phyloP scores from a whole-genome alignment of 768 basidiomycete genomes.

The Hypholoma fasciculare region DNA sequence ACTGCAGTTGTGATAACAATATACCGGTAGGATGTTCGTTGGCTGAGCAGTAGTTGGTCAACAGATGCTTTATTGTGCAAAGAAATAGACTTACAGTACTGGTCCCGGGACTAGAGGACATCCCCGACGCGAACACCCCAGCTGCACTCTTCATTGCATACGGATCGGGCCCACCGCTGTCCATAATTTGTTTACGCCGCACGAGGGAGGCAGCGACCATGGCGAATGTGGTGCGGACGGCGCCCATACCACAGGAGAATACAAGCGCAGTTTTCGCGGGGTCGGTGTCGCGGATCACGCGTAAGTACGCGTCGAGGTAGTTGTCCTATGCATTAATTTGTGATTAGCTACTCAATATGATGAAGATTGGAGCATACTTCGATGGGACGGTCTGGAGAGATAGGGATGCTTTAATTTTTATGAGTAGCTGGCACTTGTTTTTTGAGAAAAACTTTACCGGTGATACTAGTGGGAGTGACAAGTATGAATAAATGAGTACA shows the following conservation, averaged over 20 bases:
- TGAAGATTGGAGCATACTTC: conserved; percentile 52
- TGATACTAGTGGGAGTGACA: conserved; percentile 54
- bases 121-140: conserved; percentile 13
- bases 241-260: conserved; percentile 97
- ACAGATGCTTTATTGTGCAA: neutral
- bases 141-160: conserved; percentile 48
- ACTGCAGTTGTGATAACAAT: neutral
- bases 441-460: conserved; percentile 45
- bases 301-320: conserved; percentile 92
- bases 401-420: conserved; percentile 70
- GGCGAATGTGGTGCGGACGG: conserved; percentile 93
- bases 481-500: neutral
- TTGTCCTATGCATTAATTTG: conserved; percentile 60
- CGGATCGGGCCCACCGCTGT: conserved; percentile 73
- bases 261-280: conserved; percentile 82
- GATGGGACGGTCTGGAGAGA: conserved; percentile 88
- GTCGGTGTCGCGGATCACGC: conserved; percentile 76
- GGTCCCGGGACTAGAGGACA: conserved; percentile 35
- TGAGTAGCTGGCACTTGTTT: neutral
- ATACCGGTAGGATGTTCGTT: conserved; percentile 9
- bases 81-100: conserved; percentile 42
- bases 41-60: conserved; percentile 6
- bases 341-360: neutral
- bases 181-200: conserved; percentile 72
- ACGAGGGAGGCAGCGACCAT: conserved; percentile 94